Evolutionary conservation across 805 yeast species (phyloP), one percentile per base, ranked within the genome.

Genomic region (Cyberlindnera americana): DNA sequence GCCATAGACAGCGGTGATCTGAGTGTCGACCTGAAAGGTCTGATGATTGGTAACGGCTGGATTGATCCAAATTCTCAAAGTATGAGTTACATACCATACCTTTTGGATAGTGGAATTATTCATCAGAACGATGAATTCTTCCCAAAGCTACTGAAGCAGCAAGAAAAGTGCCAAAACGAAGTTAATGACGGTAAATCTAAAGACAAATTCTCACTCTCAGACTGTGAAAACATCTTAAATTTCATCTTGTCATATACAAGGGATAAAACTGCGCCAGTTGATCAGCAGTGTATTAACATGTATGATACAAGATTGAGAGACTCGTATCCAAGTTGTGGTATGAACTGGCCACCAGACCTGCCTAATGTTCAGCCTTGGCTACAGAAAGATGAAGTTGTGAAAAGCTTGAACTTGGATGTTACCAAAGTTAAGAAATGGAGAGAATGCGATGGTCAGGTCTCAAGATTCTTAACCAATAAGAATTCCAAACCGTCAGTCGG

Each of bases 31-130:
- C 59, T 90, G 41, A 68, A 74, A 44, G 93, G 91, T 0, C 57
- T 88, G 8, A 48, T 89, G 47, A 81, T 93, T 42, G 96, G 96
- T 13, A 91, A 91, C 62, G 97, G 96, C 1, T 91, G 96, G 95
- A 77, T 90, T 12, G 90, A 88, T 33, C 97, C 98, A 2, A 76
- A 81, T 46, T 73, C 75, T 30, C 99, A 93, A 66, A 81, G 91
- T 37, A 68, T 87, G 44, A 77, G 95, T 14, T 86, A 83, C 51
- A 61, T 85, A 25, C 95, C 95, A 2, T 89, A 75, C 60, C 72
- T 84, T 0, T 47, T 78, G 19, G 71, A 78, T 15, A 70, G 76
- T 13, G 81, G 80, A 0, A 48, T 91, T 4, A 61, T 91, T 15
- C 53, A 66, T 17, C 48, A 60, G 4, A 52, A 53, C 4, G 69